phyloP scores from a whole-genome alignment of 2,329 filamentous ascomycete genomes.

The Aureobasidium sp. region DNA sequence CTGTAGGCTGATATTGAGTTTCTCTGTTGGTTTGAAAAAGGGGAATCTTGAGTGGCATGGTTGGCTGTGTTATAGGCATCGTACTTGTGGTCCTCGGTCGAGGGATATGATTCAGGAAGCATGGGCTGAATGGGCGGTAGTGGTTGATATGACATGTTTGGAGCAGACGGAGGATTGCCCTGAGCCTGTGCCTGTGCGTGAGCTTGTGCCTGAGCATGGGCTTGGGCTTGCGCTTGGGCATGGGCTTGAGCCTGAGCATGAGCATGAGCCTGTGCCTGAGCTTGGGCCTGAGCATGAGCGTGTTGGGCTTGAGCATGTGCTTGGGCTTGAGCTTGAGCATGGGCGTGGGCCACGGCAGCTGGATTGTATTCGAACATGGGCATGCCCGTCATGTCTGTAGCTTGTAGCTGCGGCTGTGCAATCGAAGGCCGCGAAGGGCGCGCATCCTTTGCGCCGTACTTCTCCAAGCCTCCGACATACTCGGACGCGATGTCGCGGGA shows the following conservation, averaged over 20 bases:
- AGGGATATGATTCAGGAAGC: constrained; percentile 40
- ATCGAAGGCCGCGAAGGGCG: constrained; percentile 20
- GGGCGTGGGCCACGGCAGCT: constrained; percentile 7
- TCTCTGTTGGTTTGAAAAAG: constrained; percentile 32
- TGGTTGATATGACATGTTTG: constrained; percentile 37
- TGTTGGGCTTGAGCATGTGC: constrained; percentile 13
- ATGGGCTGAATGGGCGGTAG: constrained; percentile 47
- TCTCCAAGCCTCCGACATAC: constrained; percentile 70
- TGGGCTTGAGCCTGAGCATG: neutral
- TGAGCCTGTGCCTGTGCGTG: constrained; percentile 4
- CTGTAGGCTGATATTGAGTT: constrained; percentile 28
- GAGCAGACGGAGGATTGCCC: constrained; percentile 25
- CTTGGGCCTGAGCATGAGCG: constrained; percentile 20
- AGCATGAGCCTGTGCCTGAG: constrained; percentile 21
- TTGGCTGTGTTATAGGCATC: constrained; percentile 24
- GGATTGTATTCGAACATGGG: constrained; percentile 11
- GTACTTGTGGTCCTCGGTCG: constrained; percentile 24
- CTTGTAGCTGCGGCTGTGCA: neutral
- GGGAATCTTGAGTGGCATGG: constrained; percentile 25
- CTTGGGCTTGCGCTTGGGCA: constrained; percentile 6
- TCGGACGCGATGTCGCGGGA: constrained; percentile 85
- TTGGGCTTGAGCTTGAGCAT: constrained; percentile 8
- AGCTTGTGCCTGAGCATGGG: neutral
- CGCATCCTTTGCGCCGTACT: constrained; percentile 54
- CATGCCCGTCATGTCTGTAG: constrained; percentile 1